phyloP scores from a whole-genome alignment of 805 yeast genomes.

The Cyberlindnera maclurae region DNA sequence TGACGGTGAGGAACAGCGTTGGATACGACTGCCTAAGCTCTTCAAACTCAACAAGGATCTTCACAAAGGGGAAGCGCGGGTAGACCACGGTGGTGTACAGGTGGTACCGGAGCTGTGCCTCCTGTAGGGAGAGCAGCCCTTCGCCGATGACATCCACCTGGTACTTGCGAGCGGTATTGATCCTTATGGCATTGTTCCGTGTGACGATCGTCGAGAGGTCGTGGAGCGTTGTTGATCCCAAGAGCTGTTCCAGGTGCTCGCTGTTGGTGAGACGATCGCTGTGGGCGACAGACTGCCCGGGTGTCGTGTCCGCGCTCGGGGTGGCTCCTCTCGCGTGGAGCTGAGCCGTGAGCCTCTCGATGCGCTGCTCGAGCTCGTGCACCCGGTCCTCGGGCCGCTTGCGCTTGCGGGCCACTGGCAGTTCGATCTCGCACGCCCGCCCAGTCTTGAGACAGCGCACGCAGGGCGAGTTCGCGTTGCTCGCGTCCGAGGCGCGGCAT shows the following conservation, averaged over 20 bases:
- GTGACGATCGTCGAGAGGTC: conserved; percentile 40
- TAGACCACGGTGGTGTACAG: conserved; percentile 43
- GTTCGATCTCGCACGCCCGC: conserved; percentile 60
- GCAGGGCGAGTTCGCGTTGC: conserved; percentile 61
- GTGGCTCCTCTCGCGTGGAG: conserved; percentile 3
- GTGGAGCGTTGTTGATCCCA: conserved; percentile 32
- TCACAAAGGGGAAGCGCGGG: conserved; percentile 49
- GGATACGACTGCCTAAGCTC: conserved; percentile 48
- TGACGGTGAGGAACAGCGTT: conserved; percentile 52
- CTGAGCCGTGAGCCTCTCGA: conserved; percentile 20
- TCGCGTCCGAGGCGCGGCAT: conserved; percentile 64
- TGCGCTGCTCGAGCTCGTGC: conserved; percentile 27
- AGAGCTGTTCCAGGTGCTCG: conserved; percentile 23
- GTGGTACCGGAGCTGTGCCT: conserved; percentile 49
- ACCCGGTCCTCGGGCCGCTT: conserved; percentile 27
- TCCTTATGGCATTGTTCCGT: conserved; percentile 32
- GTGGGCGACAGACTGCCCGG: not conserved
- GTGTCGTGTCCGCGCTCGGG: not conserved
- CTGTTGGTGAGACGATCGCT: not conserved
- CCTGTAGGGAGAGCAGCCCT: conserved; percentile 51
- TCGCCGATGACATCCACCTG: conserved; percentile 44
- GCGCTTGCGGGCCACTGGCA: conserved; percentile 48
- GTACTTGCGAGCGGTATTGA: conserved; percentile 11
- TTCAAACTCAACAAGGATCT: conserved; percentile 38
- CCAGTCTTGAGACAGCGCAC: conserved; percentile 61